These are phyloP conservation scores for Camelina hispida DNA, from an alignment of 345 rosid genomes.

Conservation along the genomic window DNA sequence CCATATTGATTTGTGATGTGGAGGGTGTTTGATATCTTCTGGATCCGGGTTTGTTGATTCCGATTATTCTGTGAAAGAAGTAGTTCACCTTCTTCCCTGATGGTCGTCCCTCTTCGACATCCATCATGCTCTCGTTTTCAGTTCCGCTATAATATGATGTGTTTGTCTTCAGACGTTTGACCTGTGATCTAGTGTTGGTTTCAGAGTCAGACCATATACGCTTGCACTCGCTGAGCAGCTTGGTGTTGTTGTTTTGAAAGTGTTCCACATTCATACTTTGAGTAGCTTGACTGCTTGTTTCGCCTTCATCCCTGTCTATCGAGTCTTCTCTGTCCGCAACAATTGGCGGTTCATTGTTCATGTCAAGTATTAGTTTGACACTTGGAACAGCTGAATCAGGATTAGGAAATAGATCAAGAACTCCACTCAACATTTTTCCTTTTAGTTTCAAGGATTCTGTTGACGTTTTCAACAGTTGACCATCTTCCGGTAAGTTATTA, in stretches of 20 bases:
- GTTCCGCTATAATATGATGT: slow-evolving; percentile 41
- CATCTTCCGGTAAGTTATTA: slow-evolving; percentile 43
- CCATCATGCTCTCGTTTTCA: slow-evolving; percentile 47
- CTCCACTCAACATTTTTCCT: slow-evolving; percentile 44
- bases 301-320: slow-evolving; percentile 36
- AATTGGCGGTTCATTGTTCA: slow-evolving; percentile 46
- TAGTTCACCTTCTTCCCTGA: slow-evolving; percentile 48
- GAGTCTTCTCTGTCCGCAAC: slow-evolving; percentile 37
- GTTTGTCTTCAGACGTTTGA: slow-evolving; percentile 69
- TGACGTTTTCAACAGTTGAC: slow-evolving; percentile 46
- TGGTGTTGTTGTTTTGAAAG: slow-evolving; percentile 29
- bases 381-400: slow-evolving; percentile 48
- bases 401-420: slow-evolving; percentile 51
- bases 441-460: slow-evolving; percentile 45
- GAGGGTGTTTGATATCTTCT: slow-evolving; percentile 37
- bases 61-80: slow-evolving; percentile 40
- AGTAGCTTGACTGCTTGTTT: slow-evolving; percentile 58
- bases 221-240: slow-evolving; percentile 45
- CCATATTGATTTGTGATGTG: slow-evolving; percentile 28
- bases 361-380: slow-evolving; percentile 47
- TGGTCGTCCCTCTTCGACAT: slow-evolving; percentile 53
- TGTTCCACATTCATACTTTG: slow-evolving; percentile 60
- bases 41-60: slow-evolving; percentile 36
- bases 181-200: slow-evolving; percentile 55
- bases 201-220: slow-evolving; percentile 40